Base-by-base conservation (phyloP, 768 basidiomycete genomes). In the Suillus subaureus region DNA sequence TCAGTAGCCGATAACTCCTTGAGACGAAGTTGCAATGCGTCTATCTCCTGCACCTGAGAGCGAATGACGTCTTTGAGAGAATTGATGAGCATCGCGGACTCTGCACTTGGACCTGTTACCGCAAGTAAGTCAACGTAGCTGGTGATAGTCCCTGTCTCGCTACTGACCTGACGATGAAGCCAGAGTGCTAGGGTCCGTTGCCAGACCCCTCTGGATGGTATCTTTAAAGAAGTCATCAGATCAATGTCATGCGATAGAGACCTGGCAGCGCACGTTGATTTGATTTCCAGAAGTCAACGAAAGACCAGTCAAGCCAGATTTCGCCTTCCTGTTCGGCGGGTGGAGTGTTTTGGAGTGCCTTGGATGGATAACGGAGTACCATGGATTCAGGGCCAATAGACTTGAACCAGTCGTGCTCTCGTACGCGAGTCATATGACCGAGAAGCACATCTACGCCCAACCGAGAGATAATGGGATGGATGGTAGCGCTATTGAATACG, bases 241-340 rank as follows among this genome's bases (percentile, higher is more conserved):
- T n/a, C 21, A 42, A 39, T 18, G 42, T 33, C n/a, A 13, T 55
- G 13, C 37, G 18, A 64, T 47, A 18, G 37, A 31, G 52, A 35
- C 21, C 37, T n/a, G 40, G 18, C 5, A 52, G 56, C 63, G 18
- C 71, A 97, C 97, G 94, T 73, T 96, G 97, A 73, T 97, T 96
- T 55, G 94, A 96, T 80, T 99, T 99, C 92, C 94, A 96, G 76
- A 98, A 99, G 77, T 99, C 97, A 7, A 97, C 88, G 78, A 99
- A 99, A 0, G 90, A 86, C 94, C 96, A 99, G 76, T 99, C 96
- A 73, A 99, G 93, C 97, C 97, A 99, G 45, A 97, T 84, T 77
- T 96, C 94, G 33, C 88, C 92, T 71, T 93, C 91, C 67, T 87
- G 87, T 61, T 81, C 79, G 23, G 67, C 66, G 35, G 79, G 71